A percentile compares a stretch with the other conserved stretches of the same genome.
Evolutionary conservation across 2,329 filamentous ascomycete genomes (phyloP).

Genomic region (Drechslera avenae): DNA sequence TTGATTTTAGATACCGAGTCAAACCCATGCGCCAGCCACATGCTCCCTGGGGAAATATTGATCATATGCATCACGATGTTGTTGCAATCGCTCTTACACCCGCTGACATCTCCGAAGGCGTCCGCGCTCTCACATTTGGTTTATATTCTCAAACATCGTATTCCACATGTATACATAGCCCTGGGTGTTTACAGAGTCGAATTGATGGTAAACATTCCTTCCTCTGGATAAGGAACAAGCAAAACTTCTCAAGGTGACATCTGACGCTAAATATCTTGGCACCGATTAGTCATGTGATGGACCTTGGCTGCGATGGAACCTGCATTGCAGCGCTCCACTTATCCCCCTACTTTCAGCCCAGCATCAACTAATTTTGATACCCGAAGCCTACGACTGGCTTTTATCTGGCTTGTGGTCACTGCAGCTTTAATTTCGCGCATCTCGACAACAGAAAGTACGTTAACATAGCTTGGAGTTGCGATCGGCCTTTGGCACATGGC

Average conservation of each 20-base stretch:
- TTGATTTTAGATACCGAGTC: no score
- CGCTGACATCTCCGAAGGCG: no score
- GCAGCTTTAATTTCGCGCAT: neutral
- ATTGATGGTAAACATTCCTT: neutral
- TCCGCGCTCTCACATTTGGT: no score
- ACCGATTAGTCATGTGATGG: conserved; percentile 12
- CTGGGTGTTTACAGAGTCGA: no score
- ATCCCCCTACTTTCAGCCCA: conserved; percentile 12
- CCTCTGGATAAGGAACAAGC: neutral
- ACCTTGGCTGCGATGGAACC: conserved; percentile 15
- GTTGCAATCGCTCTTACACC: no score
- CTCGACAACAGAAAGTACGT: conserved; percentile 1
- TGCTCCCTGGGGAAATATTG: no score
- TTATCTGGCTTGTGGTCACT: neutral
- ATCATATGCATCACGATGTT: no score
- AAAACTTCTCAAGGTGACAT: neutral
- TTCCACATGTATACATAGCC: no score
- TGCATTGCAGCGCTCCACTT: conserved; percentile 15
- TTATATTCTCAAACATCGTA: no score
- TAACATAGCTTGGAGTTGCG: conserved; percentile 5
- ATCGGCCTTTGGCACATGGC: conserved; percentile 6
- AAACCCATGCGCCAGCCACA: no score
- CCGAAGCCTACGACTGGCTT: neutral
- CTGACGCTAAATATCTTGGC: conserved; percentile 14
- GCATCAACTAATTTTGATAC: conserved; percentile 3